Base-by-base conservation (phyloP, 345 rosid species). In the Psidium guajava region DNA sequence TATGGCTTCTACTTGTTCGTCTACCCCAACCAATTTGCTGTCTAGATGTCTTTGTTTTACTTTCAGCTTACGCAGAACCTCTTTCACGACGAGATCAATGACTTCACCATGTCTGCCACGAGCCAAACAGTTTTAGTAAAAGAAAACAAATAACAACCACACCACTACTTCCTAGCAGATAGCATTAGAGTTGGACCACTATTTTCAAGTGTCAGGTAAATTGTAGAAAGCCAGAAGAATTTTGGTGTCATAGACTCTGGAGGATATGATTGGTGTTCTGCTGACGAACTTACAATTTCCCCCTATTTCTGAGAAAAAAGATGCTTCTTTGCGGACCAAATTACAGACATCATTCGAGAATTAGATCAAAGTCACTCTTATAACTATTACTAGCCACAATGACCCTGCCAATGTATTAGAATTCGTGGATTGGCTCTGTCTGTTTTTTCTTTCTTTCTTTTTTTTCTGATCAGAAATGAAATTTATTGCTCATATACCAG, bases 321-420 rank as follows among this genome's bases (percentile, higher is more conserved):
- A 57, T 25, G 3, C 3, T 64, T 2, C 42, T 64, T 16, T 28
- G 42, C 0, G 0, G 42, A 15, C 42, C 22, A 0, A 28, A 3
- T 32, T 15, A 28, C 2, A 64, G 22, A 7, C 11, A 8, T 28
- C 44, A 64, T 64, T 28, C 22, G 28, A 28, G 11, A 28, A 15
- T 64, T 1, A 64, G 22, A 64, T 28, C 22, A 8, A 64, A 64
- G 16, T 8, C 75, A 28, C 22, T 64, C 22, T 0, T 7, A 8
- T 16, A 64, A 28, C 75, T 27, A 3, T 59, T 20, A 27, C 4
- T 27, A 59, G 20, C 36, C 73, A 59, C 6, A 59, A 59, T 59
- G 73, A 18, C 73, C 2, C 10, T 27, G 20, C 36, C 27, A n/a
- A n/a, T 59, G 18, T 2, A 59, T 27, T 9, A 59, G 20, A 59